Conservation (phyloP, 495 filamentous ascomycete species). For the Platismatia glauca region DNA sequence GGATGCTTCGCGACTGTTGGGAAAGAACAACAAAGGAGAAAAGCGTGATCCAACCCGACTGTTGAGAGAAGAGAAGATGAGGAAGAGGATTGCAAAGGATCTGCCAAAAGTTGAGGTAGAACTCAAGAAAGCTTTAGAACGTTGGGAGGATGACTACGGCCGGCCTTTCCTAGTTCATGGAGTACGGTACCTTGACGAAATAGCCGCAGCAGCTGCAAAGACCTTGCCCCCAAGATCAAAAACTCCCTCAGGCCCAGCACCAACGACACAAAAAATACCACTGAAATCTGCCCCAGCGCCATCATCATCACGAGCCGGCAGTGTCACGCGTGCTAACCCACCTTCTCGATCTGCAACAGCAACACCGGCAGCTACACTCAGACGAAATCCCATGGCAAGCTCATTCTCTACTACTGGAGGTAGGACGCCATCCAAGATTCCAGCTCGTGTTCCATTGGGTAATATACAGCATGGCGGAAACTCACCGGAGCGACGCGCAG, state of each 20-base stretch:
- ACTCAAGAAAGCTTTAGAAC: constrained; percentile 67
- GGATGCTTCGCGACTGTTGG: constrained; percentile 87
- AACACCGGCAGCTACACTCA: constrained; percentile 54
- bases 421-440: constrained; percentile 70
- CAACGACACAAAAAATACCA: constrained; percentile 36
- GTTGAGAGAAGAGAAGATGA: constrained; percentile 96
- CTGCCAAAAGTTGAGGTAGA: constrained; percentile 83
- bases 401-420: constrained; percentile 31
- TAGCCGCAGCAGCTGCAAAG: constrained; percentile 56
- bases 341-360: constrained; percentile 53
- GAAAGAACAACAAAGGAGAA: constrained; percentile 79
- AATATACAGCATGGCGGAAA: constrained; percentile 75
- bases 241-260: constrained; percentile 59
- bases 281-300: constrained; percentile 36
- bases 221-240: constrained; percentile 65
- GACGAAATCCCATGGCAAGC: constrained; percentile 49
- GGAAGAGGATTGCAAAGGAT: constrained; percentile 91
- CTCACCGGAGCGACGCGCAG: constrained; percentile 64
- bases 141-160: constrained; percentile 90
- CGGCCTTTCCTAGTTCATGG: constrained; percentile 88
- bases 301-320: constrained; percentile 36
- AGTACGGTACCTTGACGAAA: constrained; percentile 73
- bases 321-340: constrained; percentile 41
- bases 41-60: constrained; percentile 87
- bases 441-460: constrained; percentile 67